Conservation (phyloP, 768 basidiomycete genomes). For the Serpula lacrymans region DNA sequence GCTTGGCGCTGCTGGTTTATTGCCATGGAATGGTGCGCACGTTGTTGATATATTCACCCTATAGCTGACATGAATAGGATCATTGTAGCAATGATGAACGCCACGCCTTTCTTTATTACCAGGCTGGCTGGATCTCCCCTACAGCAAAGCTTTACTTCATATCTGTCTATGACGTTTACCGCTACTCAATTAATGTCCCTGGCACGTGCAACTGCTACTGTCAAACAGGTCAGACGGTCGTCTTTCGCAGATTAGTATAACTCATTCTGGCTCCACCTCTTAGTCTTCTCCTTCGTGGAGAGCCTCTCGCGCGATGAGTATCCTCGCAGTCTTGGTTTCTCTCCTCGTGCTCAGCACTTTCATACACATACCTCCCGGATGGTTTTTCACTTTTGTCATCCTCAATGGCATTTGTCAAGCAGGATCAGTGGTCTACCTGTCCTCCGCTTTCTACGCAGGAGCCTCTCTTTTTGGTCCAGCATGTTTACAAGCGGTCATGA, state of each 20-base stretch:
- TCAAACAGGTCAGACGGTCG: slow-evolving; percentile 58
- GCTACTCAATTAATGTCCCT: slow-evolving; percentile 66
- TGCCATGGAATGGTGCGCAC: slow-evolving; percentile 86
- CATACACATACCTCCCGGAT: slow-evolving; percentile 44
- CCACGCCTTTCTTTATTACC: slow-evolving; percentile 75
- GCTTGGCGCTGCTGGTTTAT: slow-evolving; percentile 72
- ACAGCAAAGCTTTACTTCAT: slow-evolving; percentile 59
- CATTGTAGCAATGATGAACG: slow-evolving; percentile 74
- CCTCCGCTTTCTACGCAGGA: slow-evolving; percentile 74
- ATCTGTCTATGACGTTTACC: slow-evolving; percentile 61
- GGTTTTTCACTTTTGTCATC: slow-evolving; percentile 67
- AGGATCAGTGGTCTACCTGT: slow-evolving; percentile 67
- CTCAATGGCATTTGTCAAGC: slow-evolving; percentile 59
- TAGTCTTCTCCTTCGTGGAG: slow-evolving; percentile 55
- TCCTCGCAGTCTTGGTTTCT: slow-evolving; percentile 49
- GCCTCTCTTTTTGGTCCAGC: slow-evolving; percentile 75
- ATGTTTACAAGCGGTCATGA: slow-evolving; percentile 72
- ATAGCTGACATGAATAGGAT: slow-evolving; percentile 7
- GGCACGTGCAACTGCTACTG: slow-evolving; percentile 67
- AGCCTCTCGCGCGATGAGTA: slow-evolving; percentile 43
- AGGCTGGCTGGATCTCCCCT: slow-evolving; percentile 60
- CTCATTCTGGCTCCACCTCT: too few species aligned
- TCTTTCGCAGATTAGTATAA: not conserved
- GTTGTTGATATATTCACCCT: not conserved
- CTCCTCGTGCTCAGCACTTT: slow-evolving; percentile 68